Conservation (phyloP, 108 stramenopile genomes). For the Fragilaria radians region DNA sequence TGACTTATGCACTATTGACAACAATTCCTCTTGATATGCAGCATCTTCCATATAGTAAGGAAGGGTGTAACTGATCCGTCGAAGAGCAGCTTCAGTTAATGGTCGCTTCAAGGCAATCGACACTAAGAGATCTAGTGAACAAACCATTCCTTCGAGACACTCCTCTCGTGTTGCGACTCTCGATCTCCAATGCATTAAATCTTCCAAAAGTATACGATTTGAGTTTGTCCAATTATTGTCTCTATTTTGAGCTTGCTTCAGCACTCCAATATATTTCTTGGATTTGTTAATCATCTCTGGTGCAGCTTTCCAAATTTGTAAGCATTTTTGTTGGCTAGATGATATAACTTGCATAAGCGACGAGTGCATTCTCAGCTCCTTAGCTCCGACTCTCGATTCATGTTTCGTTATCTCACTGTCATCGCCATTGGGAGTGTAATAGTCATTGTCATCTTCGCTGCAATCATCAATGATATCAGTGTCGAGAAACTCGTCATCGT, state of each 20-base stretch:
- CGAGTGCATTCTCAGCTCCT: slow-evolving; percentile 45
- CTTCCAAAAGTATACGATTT: slow-evolving; percentile 45
- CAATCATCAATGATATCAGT: slow-evolving; percentile 11
- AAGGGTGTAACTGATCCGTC: slow-evolving; percentile 28
- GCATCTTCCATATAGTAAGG: slow-evolving; percentile 35
- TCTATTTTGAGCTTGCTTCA: slow-evolving; percentile 32
- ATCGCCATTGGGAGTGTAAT: slow-evolving; percentile 3
- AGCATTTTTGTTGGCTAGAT: slow-evolving; percentile 58
- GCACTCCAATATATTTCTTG: slow-evolving; percentile 22
- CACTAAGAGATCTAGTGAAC: slow-evolving; percentile 56
- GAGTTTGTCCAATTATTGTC: slow-evolving; percentile 39
- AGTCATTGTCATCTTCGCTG: slow-evolving; percentile 4
- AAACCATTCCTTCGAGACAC: slow-evolving; percentile 33
- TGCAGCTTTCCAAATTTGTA: slow-evolving; percentile 43
- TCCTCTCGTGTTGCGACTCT: slow-evolving; percentile 30
- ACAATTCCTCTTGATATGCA: not conserved
- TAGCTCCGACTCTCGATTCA: slow-evolving; percentile 15
- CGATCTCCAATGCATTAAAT: slow-evolving; percentile 50
- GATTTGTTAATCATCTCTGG: slow-evolving; percentile 34
- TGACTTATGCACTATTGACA: not conserved
- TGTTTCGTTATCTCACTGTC: not conserved
- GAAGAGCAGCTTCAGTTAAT: slow-evolving; percentile 19
- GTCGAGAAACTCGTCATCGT: slow-evolving; percentile 11
- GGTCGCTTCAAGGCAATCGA: slow-evolving; percentile 46
- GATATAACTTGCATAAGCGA: slow-evolving; percentile 54